Percentiles rank a stretch among this genome's conserved stretches.
Evolutionary conservation across 164 flowering plant species (phyloP).

Genomic region (Piper betle): DNA sequence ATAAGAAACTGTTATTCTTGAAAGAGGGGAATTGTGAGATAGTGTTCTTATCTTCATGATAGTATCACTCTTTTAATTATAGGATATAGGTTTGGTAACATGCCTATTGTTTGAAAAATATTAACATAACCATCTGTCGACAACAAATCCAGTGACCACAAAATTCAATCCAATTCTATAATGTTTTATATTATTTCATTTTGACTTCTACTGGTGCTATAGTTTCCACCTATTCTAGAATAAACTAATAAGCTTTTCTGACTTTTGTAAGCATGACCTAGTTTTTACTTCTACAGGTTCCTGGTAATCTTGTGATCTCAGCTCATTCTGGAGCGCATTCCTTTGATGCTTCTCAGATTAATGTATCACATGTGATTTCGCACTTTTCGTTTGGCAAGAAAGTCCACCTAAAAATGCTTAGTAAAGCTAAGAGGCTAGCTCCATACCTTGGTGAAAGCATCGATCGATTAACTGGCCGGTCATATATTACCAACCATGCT

Average conservation of each 20-base stretch:
- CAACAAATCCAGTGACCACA: too few species aligned
- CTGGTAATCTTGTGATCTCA: constrained; percentile 82
- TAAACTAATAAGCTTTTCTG: neutral
- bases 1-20: too few species aligned
- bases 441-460: constrained; percentile 76
- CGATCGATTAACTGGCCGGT: constrained; percentile 51
- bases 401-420: constrained; percentile 43
- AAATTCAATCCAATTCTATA: too few species aligned
- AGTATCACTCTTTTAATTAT: too few species aligned
- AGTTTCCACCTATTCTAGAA: too few species aligned
- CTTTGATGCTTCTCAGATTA: constrained; percentile 84
- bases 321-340: constrained; percentile 90
- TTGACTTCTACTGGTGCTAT: too few species aligned
- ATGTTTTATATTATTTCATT: too few species aligned
- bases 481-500: constrained; percentile 47
- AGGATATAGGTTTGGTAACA: too few species aligned
- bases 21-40: too few species aligned
- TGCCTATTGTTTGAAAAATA: too few species aligned
- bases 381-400: constrained; percentile 78
- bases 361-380: constrained; percentile 78
- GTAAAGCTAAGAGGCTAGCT: constrained; percentile 46
- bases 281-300: constrained; percentile 52
- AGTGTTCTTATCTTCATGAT: too few species aligned
- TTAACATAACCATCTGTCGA: too few species aligned
- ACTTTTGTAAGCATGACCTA: neutral